Percentiles rank a stretch among this genome's conserved stretches.
Evolutionary conservation across 1,139 yeast genomes (phyloP).

Genomic region (Pichia terricola): DNA sequence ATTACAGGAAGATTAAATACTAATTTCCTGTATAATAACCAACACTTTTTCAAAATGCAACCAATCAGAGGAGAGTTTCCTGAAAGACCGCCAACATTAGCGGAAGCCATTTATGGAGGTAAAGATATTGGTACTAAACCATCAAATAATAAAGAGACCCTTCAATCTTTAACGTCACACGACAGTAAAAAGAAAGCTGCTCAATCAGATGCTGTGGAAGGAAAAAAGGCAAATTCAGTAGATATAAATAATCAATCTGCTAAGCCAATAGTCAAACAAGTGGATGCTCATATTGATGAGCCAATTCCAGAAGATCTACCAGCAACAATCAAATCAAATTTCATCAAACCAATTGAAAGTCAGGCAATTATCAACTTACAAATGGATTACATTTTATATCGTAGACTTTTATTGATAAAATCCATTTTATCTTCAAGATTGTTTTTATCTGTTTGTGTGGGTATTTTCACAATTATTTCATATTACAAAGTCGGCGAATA

Average conservation of each 20-base stretch:
- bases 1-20: too few species aligned
- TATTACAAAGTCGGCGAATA: slow-evolving; percentile 11
- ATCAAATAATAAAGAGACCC: slow-evolving; percentile 7
- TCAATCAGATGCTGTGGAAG: neutral
- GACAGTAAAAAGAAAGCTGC: neutral
- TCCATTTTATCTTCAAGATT: slow-evolving; percentile 41
- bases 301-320: slow-evolving; percentile 45
- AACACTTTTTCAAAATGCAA: too few species aligned
- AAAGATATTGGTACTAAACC: slow-evolving; percentile 11
- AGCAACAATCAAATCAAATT: slow-evolving; percentile 37
- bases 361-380: slow-evolving; percentile 54
- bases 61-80: slow-evolving; percentile 12
- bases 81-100: slow-evolving; percentile 14
- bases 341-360: slow-evolving; percentile 45
- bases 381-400: slow-evolving; percentile 53
- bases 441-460: slow-evolving; percentile 18
- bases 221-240: neutral
- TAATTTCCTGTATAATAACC: too few species aligned
- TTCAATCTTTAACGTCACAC: slow-evolving; percentile 3
- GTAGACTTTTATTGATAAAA: slow-evolving; percentile 43
- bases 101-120: slow-evolving; percentile 9
- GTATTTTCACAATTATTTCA: slow-evolving; percentile 5
- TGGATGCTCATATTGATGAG: slow-evolving; percentile 5
- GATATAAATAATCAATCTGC: neutral
- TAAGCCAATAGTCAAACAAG: slow-evolving; percentile 5